Percentiles rank a stretch among this genome's conserved stretches.
phyloP scores from a whole-genome alignment of 176 grass and related monocot genomes.

The Chrysopogon serrulatus region DNA sequence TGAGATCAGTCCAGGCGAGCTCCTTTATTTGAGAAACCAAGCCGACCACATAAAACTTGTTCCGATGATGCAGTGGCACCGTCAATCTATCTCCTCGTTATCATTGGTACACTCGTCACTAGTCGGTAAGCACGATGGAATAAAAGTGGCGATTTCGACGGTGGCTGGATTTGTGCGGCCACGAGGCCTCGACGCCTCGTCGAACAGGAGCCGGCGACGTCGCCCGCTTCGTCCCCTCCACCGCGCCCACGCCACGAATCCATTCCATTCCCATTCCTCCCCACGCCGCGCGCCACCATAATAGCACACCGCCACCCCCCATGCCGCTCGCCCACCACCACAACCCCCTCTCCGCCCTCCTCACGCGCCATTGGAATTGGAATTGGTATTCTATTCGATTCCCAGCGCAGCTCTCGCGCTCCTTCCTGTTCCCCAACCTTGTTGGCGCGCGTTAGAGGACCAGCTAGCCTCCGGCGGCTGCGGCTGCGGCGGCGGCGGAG shows the following conservation, averaged over 20 bases:
- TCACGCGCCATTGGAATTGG: background rate
- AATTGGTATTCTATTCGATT: too few relatives aligned
- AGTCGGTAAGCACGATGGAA: background rate
- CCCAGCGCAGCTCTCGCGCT: background rate
- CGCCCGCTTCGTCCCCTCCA: conserved; percentile 19
- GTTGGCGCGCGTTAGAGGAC: background rate
- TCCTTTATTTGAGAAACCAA: too few relatives aligned
- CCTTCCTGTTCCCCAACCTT: background rate
- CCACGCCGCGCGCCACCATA: conserved; percentile 27
- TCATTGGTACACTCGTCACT: background rate
- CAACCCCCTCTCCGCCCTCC: background rate
- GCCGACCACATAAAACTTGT: too few relatives aligned
- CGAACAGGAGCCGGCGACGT: conserved; percentile 42
- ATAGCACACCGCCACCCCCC: conserved; percentile 18
- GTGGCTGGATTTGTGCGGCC: conserved; percentile 23
- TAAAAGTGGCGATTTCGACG: background rate
- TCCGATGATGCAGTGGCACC: too few relatives aligned
- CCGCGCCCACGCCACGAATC: conserved; percentile 50
- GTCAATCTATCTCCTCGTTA: background rate
- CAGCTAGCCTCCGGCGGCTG: background rate
- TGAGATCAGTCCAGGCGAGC: too few relatives aligned
- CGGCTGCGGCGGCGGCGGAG: background rate
- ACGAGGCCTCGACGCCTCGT: background rate
- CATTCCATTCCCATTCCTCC: conserved; percentile 36
- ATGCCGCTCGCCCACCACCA: background rate